Evolutionary conservation across 148 eudicot species (phyloP).

Genomic region (Dianthus caryophyllus): DNA sequence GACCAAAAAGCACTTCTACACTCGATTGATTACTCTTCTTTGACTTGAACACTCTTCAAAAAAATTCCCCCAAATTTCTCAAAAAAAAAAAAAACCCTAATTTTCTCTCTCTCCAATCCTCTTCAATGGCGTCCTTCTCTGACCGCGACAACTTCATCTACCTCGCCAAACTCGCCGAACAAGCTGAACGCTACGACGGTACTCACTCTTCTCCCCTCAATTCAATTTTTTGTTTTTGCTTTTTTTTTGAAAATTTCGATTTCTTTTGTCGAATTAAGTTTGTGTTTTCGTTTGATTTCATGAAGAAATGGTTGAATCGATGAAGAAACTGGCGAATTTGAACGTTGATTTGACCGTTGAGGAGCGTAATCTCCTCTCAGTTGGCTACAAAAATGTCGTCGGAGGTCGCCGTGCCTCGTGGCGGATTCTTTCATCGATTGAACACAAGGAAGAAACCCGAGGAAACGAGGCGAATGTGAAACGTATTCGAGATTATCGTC

Average conservation of each 20-base stretch:
- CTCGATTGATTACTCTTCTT: background rate
- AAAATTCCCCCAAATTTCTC: conserved; percentile 10
- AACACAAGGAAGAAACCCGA: conserved; percentile 49
- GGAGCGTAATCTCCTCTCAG: conserved; percentile 57
- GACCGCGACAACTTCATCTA: conserved; percentile 34
- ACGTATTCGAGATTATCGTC: conserved; percentile 45
- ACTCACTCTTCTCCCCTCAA: background rate
- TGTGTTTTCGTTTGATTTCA: background rate
- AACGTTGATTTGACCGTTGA: conserved; percentile 57
- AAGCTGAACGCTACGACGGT: conserved; percentile 49
- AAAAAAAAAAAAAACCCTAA: conserved; percentile 21
- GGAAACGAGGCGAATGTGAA: conserved; percentile 52
- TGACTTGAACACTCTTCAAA: background rate
- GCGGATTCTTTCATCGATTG: conserved; percentile 51
- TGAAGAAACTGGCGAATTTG: conserved; percentile 42
- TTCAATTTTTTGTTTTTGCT: background rate
- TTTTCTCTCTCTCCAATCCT: background rate
- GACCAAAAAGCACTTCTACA: too few relatives aligned
- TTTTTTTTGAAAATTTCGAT: background rate
- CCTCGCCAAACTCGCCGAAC: conserved; percentile 41
- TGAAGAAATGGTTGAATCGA: conserved; percentile 58
- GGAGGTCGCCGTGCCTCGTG: conserved; percentile 51
- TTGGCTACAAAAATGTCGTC: conserved; percentile 51
- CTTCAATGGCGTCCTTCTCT: conserved; percentile 31
- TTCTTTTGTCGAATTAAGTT: background rate